A percentile compares a stretch with the other conserved stretches of the same genome.
Evolutionary conservation across 2,329 filamentous ascomycete species (phyloP).

Genomic region (Ambrosiella cleistominuta): DNA sequence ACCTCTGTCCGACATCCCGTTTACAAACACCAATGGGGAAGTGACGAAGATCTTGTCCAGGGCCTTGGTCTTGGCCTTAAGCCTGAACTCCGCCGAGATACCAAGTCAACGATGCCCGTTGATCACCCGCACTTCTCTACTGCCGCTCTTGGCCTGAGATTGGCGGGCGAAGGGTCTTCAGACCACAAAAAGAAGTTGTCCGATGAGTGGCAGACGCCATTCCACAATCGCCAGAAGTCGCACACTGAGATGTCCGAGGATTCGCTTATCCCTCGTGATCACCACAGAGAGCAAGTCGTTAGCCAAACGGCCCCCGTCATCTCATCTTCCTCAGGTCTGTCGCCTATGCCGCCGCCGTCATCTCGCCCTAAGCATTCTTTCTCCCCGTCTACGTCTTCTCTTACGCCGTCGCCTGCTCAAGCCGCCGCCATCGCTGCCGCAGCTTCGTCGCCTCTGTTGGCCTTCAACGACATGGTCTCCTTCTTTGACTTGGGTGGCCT

Average conservation of each 20-base stretch:
- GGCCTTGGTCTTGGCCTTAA: slow-evolving; percentile 56
- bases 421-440: slow-evolving; percentile 7
- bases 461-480: slow-evolving; percentile 32
- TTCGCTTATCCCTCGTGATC: slow-evolving; percentile 24
- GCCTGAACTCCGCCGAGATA: slow-evolving; percentile 27
- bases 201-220: slow-evolving; percentile 30
- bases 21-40: slow-evolving; percentile 51
- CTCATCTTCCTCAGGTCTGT: slow-evolving; percentile 11
- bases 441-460: slow-evolving; percentile 17
- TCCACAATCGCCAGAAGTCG: slow-evolving; percentile 21
- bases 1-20: slow-evolving; percentile 24
- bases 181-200: slow-evolving; percentile 15
- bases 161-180: background rate
- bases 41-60: slow-evolving; percentile 76
- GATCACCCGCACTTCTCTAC: background rate
- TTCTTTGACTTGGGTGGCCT: slow-evolving; percentile 78
- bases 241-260: slow-evolving; percentile 28
- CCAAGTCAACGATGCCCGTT: slow-evolving; percentile 8
- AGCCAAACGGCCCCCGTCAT: background rate
- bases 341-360: slow-evolving; percentile 21
- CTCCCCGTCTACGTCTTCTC: slow-evolving; percentile 17
- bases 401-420: slow-evolving; percentile 3
- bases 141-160: background rate
- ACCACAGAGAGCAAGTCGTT: slow-evolving; percentile 9
- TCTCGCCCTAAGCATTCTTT: slow-evolving; percentile 24